phyloP scores from a whole-genome alignment of 257 asterid genomes.

The Plantago major region DNA sequence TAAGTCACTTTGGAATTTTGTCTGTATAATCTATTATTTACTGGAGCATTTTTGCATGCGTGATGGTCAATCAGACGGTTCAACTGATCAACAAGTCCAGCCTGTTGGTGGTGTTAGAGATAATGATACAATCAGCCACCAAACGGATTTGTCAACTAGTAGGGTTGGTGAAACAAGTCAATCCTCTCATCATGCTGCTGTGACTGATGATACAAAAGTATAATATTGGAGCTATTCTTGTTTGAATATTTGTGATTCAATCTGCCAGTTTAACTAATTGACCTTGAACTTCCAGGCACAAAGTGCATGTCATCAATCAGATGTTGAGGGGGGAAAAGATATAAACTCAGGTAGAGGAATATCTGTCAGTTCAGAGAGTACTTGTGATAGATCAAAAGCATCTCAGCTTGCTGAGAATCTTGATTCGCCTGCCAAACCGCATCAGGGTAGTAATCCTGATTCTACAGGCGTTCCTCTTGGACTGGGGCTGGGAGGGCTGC shows the following conservation, averaged over 20 bases:
- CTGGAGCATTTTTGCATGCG: constrained; percentile 12
- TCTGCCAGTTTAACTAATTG: too few relatives aligned
- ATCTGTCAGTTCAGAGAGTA: constrained; percentile 27
- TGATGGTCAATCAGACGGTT: constrained; percentile 42
- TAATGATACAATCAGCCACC: constrained; percentile 25
- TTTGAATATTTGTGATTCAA: too few relatives aligned
- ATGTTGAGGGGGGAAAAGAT: constrained; percentile 4
- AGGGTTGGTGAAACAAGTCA: constrained; percentile 13
- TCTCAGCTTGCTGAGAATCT: constrained; percentile 17
- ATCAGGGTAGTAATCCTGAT: constrained; percentile 26
- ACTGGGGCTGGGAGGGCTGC: constrained; percentile 73
- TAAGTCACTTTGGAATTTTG: background rate
- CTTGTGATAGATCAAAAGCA: constrained; percentile 12
- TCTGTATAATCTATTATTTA: background rate
- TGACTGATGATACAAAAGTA: too few relatives aligned
- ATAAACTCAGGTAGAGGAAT: constrained; percentile 25
- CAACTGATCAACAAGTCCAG: constrained; percentile 23
- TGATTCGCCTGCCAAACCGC: constrained; percentile 30
- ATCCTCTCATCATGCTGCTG: background rate
- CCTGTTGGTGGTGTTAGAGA: constrained; percentile 21
- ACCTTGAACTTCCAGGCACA: too few relatives aligned
- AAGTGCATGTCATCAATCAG: background rate
- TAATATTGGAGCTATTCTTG: too few relatives aligned
- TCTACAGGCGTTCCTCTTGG: constrained; percentile 66
- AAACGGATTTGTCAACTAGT: constrained; percentile 16